A percentile compares a stretch with the other conserved stretches of the same genome.
phyloP scores from a whole-genome alignment of 2,329 filamentous ascomycete genomes.

The Venturia oleaginea region DNA sequence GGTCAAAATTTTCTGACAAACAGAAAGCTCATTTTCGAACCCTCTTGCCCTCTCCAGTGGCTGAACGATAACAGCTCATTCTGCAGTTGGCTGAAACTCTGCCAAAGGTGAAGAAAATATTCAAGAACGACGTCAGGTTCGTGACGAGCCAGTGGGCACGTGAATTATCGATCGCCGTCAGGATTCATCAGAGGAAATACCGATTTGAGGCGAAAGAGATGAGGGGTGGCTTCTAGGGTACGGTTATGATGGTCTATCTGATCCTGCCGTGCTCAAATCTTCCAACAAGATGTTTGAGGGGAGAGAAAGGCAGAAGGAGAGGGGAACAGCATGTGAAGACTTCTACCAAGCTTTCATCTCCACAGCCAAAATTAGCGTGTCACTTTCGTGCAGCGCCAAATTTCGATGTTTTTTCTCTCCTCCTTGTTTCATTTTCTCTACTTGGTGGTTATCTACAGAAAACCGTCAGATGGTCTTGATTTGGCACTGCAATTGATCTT shows the following conservation, averaged over 20 bases:
- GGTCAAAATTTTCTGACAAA: too few relatives aligned
- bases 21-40: background rate
- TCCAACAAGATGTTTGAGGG: too few relatives aligned
- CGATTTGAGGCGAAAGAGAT: background rate
- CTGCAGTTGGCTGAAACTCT: background rate
- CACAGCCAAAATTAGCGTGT: background rate
- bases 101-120: background rate
- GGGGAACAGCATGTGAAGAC: background rate
- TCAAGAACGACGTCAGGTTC: background rate
- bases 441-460: too few relatives aligned
- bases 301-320: too few relatives aligned
- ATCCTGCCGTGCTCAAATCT: too few relatives aligned
- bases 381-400: background rate
- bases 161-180: background rate
- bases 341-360: background rate
- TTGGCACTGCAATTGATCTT: background rate
- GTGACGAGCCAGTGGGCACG: background rate
- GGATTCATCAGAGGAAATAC: background rate
- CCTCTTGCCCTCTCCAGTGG: background rate
- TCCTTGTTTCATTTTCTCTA: too few relatives aligned
- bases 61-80: background rate
- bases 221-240: background rate
- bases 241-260: too few relatives aligned
- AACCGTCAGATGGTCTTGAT: too few relatives aligned
- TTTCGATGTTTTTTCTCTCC: background rate